Conservation (phyloP, 1,139 yeast genomes). For the Diutina ranongensis region DNA sequence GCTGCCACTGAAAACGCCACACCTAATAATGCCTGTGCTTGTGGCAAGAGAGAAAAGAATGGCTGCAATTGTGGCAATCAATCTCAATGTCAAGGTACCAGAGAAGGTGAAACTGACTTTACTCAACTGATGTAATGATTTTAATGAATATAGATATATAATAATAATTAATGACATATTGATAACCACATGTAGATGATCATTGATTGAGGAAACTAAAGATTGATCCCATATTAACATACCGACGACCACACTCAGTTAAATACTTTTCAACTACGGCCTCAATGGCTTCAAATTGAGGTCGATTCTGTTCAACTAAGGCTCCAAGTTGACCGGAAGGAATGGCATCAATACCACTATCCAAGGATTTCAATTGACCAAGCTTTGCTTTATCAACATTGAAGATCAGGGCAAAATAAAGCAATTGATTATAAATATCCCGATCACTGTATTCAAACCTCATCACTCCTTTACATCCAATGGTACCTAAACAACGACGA, state of each 20-base stretch:
- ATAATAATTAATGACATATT: not conserved
- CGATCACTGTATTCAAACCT: slow-evolving; percentile 67
- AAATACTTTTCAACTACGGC: slow-evolving; percentile 67
- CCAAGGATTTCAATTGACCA: slow-evolving; percentile 30
- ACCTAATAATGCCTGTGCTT: slow-evolving; percentile 33
- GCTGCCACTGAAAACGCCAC: slow-evolving; percentile 30
- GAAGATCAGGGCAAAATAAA: slow-evolving; percentile 69
- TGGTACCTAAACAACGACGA: slow-evolving; percentile 61
- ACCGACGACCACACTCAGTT: slow-evolving; percentile 79
- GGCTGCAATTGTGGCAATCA: slow-evolving; percentile 33
- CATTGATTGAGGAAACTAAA: slow-evolving; percentile 42
- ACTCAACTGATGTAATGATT: slow-evolving; percentile 12
- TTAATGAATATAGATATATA: not conserved
- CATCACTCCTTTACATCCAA: slow-evolving; percentile 80
- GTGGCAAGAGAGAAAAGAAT: slow-evolving; percentile 33
- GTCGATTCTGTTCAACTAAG: slow-evolving; percentile 71
- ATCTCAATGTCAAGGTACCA: slow-evolving; percentile 26
- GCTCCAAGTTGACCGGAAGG: slow-evolving; percentile 55
- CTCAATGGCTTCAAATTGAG: slow-evolving; percentile 42
- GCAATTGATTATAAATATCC: slow-evolving; percentile 74
- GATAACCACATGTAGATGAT: not conserved
- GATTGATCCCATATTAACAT: slow-evolving; percentile 75
- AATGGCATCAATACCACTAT: slow-evolving; percentile 27
- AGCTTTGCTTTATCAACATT: slow-evolving; percentile 72
- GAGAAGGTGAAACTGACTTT: slow-evolving; percentile 38